Percentiles rank a stretch among this genome's conserved stretches.
Conservation (phyloP, 202 grass and related monocot genomes). For the Setaria viridis region DNA sequence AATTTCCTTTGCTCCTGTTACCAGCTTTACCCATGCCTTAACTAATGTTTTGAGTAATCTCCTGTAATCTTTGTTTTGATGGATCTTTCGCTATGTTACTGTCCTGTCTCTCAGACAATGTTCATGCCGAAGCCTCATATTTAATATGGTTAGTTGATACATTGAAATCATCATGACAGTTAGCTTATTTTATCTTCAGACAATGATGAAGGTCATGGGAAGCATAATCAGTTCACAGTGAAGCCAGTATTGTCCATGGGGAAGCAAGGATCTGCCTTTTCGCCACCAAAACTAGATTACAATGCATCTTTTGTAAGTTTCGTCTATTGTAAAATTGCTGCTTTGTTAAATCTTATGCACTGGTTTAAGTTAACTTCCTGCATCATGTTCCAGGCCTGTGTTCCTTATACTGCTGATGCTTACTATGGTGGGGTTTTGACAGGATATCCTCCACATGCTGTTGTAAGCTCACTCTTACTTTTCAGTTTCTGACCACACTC, state of each 20-base stretch:
- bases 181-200: slow-evolving; percentile 49
- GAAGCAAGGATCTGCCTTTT: slow-evolving; percentile 55
- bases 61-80: slow-evolving; percentile 1
- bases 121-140: slow-evolving; percentile 6
- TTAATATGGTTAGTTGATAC: slow-evolving; percentile 13
- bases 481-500: slow-evolving; percentile 29
- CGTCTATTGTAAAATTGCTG: slow-evolving; percentile 25
- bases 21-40: slow-evolving; percentile 7
- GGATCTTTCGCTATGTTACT: background rate
- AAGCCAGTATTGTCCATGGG: slow-evolving; percentile 57
- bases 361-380: slow-evolving; percentile 37
- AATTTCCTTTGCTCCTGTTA: slow-evolving; percentile 4
- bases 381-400: slow-evolving; percentile 53
- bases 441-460: slow-evolving; percentile 48
- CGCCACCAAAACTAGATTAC: slow-evolving; percentile 57
- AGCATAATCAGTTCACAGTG: slow-evolving; percentile 32
- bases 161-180: slow-evolving; percentile 20
- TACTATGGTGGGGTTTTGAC: slow-evolving; percentile 63
- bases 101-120: background rate
- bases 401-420: slow-evolving; percentile 60
- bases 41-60: slow-evolving; percentile 23
- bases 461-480: slow-evolving; percentile 50
- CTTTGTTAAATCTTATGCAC: slow-evolving; percentile 26
- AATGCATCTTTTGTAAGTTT: slow-evolving; percentile 81
- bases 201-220: slow-evolving; percentile 58